Evolutionary conservation across 2,329 filamentous ascomycete species (phyloP).

Genomic region (Aspergillus brunneoviolaceus): DNA sequence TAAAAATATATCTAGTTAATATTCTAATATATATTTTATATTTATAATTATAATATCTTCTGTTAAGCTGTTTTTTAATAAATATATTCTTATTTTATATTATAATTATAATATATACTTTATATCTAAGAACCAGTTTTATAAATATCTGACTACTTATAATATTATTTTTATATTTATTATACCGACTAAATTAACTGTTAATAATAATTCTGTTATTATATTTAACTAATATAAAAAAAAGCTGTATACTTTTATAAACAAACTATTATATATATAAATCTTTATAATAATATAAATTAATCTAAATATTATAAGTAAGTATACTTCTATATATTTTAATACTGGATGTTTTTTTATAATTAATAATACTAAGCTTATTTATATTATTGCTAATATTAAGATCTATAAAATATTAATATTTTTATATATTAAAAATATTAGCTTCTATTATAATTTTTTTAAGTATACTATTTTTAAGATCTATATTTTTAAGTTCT

Average conservation of each 20-base stretch:
- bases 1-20: no score
- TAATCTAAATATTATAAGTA: not conserved
- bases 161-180: not conserved
- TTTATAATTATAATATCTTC: no score
- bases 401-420: no score
- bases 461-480: no score
- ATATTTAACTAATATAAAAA: not conserved
- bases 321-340: not conserved
- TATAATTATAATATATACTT: no score
- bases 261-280: not conserved
- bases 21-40: no score
- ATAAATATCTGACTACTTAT: not conserved
- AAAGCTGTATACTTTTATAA: not conserved
- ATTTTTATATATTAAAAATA: no score
- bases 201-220: not conserved
- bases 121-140: not conserved
- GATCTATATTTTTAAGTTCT: not conserved
- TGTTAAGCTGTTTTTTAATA: no score
- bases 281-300: not conserved
- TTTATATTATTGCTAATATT: not conserved
- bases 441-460: no score
- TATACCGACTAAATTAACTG: not conserved
- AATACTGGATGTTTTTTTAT: not conserved
- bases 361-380: not conserved
- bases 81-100: no score